These are phyloP conservation scores for Trypanosoma theileri DNA, from an alignment of 208 protist species.

Conservation along the genomic window DNA sequence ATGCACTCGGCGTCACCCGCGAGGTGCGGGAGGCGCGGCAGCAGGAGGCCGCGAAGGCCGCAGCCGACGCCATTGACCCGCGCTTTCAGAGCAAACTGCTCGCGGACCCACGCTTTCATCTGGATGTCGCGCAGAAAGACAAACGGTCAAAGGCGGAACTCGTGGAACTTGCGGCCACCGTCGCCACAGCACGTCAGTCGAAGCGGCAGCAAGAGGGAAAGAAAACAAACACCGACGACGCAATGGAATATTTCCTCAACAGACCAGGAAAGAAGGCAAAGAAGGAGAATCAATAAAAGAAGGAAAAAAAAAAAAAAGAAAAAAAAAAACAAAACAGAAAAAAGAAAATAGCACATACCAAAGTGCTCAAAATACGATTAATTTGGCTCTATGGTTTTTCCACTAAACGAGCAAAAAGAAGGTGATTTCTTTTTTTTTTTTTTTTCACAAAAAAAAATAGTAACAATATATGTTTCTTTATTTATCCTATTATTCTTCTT, in stretches of 20 bases:
- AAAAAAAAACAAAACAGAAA: too few relatives aligned
- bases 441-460: neutral
- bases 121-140: conserved; percentile 77
- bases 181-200: conserved; percentile 59
- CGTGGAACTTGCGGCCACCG: conserved; percentile 62
- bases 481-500: conserved; percentile 2
- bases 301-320: neutral
- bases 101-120: conserved; percentile 80
- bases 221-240: conserved; percentile 29
- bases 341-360: too few relatives aligned
- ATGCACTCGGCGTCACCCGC: conserved; percentile 54
- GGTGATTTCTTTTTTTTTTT: neutral
- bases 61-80: conserved; percentile 58
- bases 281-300: conserved; percentile 12
- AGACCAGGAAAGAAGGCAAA: conserved; percentile 30
- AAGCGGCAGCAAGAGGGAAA: conserved; percentile 33
- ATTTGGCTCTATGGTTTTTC: neutral
- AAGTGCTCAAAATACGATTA: neutral
- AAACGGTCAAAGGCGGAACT: conserved; percentile 64
- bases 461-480: neutral
- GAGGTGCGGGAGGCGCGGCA: conserved; percentile 46
- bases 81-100: conserved; percentile 87
- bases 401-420: neutral
- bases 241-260: conserved; percentile 77
- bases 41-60: conserved; percentile 37